phyloP scores from a whole-genome alignment of 2,329 filamentous ascomycete species.

The Xylariaceae sp. region DNA sequence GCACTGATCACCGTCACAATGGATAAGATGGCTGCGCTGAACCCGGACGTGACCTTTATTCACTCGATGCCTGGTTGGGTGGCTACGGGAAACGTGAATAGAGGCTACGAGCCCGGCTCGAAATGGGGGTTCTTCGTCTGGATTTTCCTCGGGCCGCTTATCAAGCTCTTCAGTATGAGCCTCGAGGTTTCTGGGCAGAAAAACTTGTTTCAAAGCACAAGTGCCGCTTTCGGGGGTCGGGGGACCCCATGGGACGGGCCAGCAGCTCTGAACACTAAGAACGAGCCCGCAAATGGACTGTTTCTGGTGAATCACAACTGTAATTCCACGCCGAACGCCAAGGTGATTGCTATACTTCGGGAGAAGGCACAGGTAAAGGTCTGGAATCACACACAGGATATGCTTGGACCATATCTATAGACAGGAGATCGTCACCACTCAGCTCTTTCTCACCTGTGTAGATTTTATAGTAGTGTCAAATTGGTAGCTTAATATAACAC shows the following conservation, averaged over 20 bases:
- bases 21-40: conserved; percentile 7
- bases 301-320: conserved; percentile 34
- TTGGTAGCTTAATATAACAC: no score
- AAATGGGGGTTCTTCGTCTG: conserved; percentile 29
- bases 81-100: conserved; percentile 33
- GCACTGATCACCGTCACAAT: conserved; percentile 28
- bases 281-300: conserved; percentile 26
- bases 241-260: conserved; percentile 32
- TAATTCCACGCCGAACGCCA: conserved; percentile 30
- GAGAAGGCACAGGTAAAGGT: conserved; percentile 28
- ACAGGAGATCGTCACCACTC: no score
- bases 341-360: conserved; percentile 26
- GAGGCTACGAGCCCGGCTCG: conserved; percentile 26
- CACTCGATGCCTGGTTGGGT: conserved; percentile 35
- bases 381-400: conserved; percentile 33
- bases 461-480: no score
- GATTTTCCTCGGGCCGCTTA: conserved; percentile 31
- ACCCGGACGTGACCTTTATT: conserved; percentile 10
- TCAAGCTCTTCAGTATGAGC: conserved; percentile 25
- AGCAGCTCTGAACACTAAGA: conserved; percentile 28
- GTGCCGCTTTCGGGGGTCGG: conserved; percentile 33
- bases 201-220: conserved; percentile 34
- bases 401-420: conserved; percentile 24
- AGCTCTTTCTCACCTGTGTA: no score
- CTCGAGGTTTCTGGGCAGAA: conserved; percentile 34